Evolutionary conservation across 164 flowering plant species (phyloP).

Genomic region (Annona cherimola): DNA sequence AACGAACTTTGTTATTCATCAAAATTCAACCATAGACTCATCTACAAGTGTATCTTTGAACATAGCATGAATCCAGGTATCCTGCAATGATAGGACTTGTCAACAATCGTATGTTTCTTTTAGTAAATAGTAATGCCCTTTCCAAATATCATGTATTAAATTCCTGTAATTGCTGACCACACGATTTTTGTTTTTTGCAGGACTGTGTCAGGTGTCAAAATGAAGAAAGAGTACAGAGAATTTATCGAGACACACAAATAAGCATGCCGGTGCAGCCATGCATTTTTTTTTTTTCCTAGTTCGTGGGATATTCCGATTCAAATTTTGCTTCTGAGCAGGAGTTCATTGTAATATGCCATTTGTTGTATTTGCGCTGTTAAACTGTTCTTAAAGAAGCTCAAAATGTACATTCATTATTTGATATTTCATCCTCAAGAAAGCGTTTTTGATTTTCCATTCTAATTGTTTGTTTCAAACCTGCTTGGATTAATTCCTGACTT

Average conservation of each 20-base stretch:
- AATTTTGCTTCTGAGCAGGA: conserved; percentile 34
- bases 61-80: not conserved
- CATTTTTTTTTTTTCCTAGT: not conserved
- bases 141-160: not conserved
- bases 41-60: not conserved
- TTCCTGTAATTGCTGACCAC: not conserved
- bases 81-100: not conserved
- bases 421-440: too few species aligned
- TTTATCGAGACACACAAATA: conserved; percentile 74
- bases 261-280: conserved; percentile 12
- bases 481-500: not conserved
- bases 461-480: not conserved
- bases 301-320: conserved; percentile 22
- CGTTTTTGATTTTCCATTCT: conserved; percentile 1
- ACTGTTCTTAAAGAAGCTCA: not conserved
- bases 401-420: not conserved
- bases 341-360: conserved; percentile 15
- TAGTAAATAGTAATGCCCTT: not conserved
- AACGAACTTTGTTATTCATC: too few species aligned
- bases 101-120: not conserved
- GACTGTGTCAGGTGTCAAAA: conserved; percentile 90
- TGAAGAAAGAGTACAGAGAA: conserved; percentile 96
- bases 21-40: too few species aligned
- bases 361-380: not conserved
- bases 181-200: conserved; percentile 39